phyloP scores from a whole-genome alignment of 2,329 filamentous ascomycete species.

The Neocatenulostroma microsporum region DNA sequence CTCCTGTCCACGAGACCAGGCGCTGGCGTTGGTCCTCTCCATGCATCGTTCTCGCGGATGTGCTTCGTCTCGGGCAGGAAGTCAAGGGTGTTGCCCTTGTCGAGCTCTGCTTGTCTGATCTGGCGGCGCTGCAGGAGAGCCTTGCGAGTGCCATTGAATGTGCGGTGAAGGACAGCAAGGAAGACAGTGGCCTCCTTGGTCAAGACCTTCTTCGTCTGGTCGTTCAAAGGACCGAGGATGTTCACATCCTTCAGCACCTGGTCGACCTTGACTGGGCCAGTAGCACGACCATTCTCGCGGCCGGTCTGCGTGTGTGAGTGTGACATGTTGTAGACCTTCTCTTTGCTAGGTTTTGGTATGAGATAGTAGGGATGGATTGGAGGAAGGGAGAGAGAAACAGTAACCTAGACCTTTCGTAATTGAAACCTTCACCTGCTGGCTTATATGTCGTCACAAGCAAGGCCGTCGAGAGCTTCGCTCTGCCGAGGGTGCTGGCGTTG shows the following conservation, averaged over 20 bases:
- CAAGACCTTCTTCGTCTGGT: conserved; percentile 80
- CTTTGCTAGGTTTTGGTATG: conserved; percentile 3
- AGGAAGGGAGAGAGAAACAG: not conserved
- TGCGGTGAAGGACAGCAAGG: conserved; percentile 86
- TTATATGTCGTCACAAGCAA: conserved; percentile 11
- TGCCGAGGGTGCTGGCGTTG: conserved; percentile 10
- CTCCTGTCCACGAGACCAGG: conserved; percentile 88
- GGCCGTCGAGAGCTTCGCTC: conserved; percentile 1
- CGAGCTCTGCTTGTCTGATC: conserved; percentile 82
- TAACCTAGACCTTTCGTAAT: not conserved
- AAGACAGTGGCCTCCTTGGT: conserved; percentile 86
- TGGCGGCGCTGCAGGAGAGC: conserved; percentile 77
- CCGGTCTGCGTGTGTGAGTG: conserved; percentile 9
- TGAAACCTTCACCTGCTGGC: not conserved
- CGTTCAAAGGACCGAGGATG: conserved; percentile 70
- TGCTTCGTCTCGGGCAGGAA: conserved; percentile 94
- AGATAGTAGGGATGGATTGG: not conserved
- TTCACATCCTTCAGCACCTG: conserved; percentile 78
- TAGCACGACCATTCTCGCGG: conserved; percentile 9
- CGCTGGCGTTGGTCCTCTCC: conserved; percentile 85
- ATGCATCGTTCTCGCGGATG: conserved; percentile 87
- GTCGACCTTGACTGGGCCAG: conserved; percentile 40
- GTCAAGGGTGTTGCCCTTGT: conserved; percentile 80
- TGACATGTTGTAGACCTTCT: conserved; percentile 10
- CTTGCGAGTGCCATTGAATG: conserved; percentile 87